Conservation (phyloP, 2,329 filamentous ascomycete species). For the Arachnomyces sp. region DNA sequence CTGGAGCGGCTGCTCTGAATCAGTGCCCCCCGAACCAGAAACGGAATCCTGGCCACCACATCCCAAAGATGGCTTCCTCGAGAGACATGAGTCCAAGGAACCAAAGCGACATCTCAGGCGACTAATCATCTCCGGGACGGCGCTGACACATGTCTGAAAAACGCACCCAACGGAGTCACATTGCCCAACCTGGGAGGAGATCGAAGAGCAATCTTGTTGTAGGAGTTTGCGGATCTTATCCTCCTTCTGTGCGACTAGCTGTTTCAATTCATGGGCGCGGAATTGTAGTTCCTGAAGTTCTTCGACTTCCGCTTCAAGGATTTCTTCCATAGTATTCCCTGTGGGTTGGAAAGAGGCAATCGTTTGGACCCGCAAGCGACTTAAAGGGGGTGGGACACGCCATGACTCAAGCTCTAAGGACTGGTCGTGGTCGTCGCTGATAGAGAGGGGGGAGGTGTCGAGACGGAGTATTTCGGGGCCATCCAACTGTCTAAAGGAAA, state of each 20-base stretch:
- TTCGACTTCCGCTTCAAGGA: conserved; percentile 18
- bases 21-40: conserved; percentile 8
- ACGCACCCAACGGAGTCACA: conserved; percentile 23
- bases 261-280: conserved; percentile 18
- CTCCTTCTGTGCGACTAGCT: conserved; percentile 19
- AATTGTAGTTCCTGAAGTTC: conserved; percentile 20
- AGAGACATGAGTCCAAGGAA: conserved; percentile 14
- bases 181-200: conserved; percentile 16
- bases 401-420: conserved; percentile 15
- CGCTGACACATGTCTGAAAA: conserved; percentile 20
- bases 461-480: conserved; percentile 21
- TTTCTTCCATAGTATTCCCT: neutral
- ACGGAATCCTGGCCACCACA: conserved; percentile 6
- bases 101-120: conserved; percentile 21
- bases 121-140: conserved; percentile 21
- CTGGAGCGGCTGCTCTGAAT: conserved; percentile 3
- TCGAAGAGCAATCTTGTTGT: conserved; percentile 19
- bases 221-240: conserved; percentile 21
- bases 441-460: conserved; percentile 16
- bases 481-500: conserved; percentile 23
- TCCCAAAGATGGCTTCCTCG: conserved; percentile 5
- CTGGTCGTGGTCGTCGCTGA: conserved; percentile 12
- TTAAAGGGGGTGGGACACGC: conserved; percentile 11
- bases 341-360: neutral
- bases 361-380: conserved; percentile 3